Base-by-base conservation (phyloP, 1,284 basidiomycete species). In the Puccinia coronata region DNA sequence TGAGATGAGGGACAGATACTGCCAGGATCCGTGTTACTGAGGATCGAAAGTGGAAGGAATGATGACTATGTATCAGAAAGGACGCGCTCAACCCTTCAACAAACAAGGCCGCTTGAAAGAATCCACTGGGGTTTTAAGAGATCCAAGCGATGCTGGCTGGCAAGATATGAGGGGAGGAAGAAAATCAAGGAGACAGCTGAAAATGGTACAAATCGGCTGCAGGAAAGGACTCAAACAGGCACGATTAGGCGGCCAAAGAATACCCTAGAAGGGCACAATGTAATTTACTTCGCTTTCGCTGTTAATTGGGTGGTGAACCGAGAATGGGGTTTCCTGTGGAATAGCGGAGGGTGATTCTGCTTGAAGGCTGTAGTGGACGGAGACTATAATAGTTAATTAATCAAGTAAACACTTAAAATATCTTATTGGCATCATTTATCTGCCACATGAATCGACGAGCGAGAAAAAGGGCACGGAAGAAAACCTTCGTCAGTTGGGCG, bases 101-200 rank as follows among this genome's bases (percentile, higher is more conserved):
- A 65, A 65, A 31, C 28, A 65, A 65, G 57, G 61, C 61, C 20
- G 39, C 61, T 65, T 23, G 61, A 39, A 28, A 65, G 61, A 39
- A 65, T 39, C 61, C 31, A 36, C 25, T 28, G 31, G 23, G 23
- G 43, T 6, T 16, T 61, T 34, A 20, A 28, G n/a, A 65, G 61
- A 43, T 39, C 36, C 36, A 65, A n/a, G 61, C 61, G 61, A 65
- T 20, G 39, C 31, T 20, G 43, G 43, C 43, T 6, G 16, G 43
- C 43, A 47, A 6, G 36, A 23, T 65, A 61, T 61, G 28, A 5
- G 4, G 61, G 31, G 18, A 36, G 61, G 31, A 31, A 36, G 57
- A 36, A 36, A 20, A 31, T 34, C 16, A 11, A 36, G 34, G 59
- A 59, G n/a, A 61, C 12, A 36, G 18, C 12, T 61, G 59, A 61